phyloP scores from a whole-genome alignment of 140 eudicot genomes.

The Eryngium alpinum region DNA sequence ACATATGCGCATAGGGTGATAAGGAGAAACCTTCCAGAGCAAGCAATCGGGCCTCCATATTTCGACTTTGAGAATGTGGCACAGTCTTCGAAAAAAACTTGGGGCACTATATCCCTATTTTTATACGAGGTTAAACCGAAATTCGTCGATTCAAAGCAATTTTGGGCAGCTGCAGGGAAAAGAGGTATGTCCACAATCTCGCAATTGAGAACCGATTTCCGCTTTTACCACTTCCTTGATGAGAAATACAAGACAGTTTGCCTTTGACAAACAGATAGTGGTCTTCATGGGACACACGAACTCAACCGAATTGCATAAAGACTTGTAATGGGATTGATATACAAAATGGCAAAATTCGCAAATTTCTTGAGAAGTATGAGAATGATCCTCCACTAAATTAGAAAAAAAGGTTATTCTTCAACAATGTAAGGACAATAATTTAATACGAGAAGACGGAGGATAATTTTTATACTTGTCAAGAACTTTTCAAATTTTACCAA shows the following conservation, averaged over 20 bases:
- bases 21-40: constrained; percentile 21
- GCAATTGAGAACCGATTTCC: background rate
- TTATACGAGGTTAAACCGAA: background rate
- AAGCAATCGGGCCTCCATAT: constrained; percentile 5
- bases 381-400: too few relatives aligned
- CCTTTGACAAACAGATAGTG: constrained; percentile 25
- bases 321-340: constrained; percentile 70
- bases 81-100: constrained; percentile 4
- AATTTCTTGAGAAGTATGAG: too few relatives aligned
- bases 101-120: background rate
- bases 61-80: too few relatives aligned
- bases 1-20: constrained; percentile 14
- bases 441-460: too few relatives aligned
- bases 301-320: constrained; percentile 71
- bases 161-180: background rate
- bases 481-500: constrained; percentile 62
- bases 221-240: background rate
- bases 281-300: constrained; percentile 24
- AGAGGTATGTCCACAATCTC: background rate
- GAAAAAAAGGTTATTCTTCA: too few relatives aligned
- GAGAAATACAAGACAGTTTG: background rate
- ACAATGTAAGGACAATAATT: too few relatives aligned
- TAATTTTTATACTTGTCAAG: constrained; percentile 46
- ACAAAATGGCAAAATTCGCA: too few relatives aligned
- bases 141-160: background rate